A percentile compares a stretch with the other conserved stretches of the same genome.
phyloP scores from a whole-genome alignment of 1,139 yeast genomes.

The Blastobotrys aristatus region DNA sequence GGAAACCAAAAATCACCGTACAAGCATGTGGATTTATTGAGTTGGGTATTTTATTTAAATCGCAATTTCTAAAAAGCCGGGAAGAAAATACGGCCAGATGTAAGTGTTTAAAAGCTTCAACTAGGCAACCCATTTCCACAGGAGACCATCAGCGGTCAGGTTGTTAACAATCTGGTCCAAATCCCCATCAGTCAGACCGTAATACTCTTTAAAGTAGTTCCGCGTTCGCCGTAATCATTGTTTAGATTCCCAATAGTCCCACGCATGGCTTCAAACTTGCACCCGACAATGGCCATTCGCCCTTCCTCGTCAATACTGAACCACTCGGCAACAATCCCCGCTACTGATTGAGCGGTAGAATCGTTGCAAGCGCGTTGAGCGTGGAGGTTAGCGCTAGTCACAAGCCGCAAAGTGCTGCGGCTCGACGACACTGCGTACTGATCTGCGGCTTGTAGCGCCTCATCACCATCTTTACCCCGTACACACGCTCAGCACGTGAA shows the following conservation, averaged over 20 bases:
- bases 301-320: not conserved
- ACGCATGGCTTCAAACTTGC: not conserved
- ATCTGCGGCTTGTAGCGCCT: conserved; percentile 61
- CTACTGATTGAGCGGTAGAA: too few species aligned
- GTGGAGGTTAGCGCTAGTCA: conserved; percentile 76
- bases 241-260: not conserved
- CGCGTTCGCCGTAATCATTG: not conserved
- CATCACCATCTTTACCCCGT: conserved; percentile 62
- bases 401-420: conserved; percentile 53
- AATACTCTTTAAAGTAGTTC: conserved; percentile 39
- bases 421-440: conserved; percentile 48
- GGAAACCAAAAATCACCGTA: not conserved
- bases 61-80: not conserved
- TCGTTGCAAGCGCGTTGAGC: conserved; percentile 48
- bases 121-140: conserved; percentile 1
- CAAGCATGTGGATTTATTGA: not conserved
- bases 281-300: not conserved
- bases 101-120: not conserved
- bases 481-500: conserved; percentile 61
- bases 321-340: conserved; percentile 27
- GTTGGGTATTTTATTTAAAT: not conserved
- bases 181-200: conserved; percentile 48
- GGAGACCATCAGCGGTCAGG: conserved; percentile 30
- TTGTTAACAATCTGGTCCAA: conserved; percentile 45
- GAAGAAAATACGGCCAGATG: too few species aligned